A percentile compares a stretch with the other conserved stretches of the same genome.
These are phyloP conservation scores for Coniochaeta sp. DNA, from an alignment of 2,329 filamentous ascomycete genomes.

Conservation along the genomic window DNA sequence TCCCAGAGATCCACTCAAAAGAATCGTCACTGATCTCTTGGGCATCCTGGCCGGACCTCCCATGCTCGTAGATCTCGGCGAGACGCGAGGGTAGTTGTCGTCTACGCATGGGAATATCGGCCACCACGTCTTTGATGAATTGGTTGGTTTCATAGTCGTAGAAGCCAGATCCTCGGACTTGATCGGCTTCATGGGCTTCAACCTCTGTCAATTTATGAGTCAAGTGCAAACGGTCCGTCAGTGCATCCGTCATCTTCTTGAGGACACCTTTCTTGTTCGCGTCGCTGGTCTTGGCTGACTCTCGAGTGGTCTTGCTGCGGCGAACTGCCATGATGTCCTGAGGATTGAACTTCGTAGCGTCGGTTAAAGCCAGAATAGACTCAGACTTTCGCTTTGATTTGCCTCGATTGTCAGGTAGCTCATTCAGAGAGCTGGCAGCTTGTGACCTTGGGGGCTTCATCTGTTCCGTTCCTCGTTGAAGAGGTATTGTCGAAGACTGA, in stretches of 20 bases:
- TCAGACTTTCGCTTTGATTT: neutral
- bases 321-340: neutral
- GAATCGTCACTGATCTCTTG: constrained; percentile 14
- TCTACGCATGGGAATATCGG: neutral
- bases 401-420: neutral
- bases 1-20: neutral
- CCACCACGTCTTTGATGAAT: neutral
- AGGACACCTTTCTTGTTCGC: constrained; percentile 5
- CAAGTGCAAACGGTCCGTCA: constrained; percentile 5
- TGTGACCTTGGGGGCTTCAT: neutral
- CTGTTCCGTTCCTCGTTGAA: neutral
- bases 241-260: constrained; percentile 8
- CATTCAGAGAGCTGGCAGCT: neutral
- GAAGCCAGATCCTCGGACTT: neutral
- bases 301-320: constrained; percentile 3
- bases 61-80: constrained; percentile 23
- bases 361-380: neutral
- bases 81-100: constrained; percentile 13
- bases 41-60: constrained; percentile 22
- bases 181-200: neutral
- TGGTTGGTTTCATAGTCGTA: neutral
- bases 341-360: neutral
- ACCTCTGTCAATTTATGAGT: neutral
- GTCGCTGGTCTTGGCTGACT: neutral
- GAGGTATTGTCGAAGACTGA: neutral